These are phyloP conservation scores for Capsella rubella DNA, from an alignment of 441 rosid species.

Conservation along the genomic window DNA sequence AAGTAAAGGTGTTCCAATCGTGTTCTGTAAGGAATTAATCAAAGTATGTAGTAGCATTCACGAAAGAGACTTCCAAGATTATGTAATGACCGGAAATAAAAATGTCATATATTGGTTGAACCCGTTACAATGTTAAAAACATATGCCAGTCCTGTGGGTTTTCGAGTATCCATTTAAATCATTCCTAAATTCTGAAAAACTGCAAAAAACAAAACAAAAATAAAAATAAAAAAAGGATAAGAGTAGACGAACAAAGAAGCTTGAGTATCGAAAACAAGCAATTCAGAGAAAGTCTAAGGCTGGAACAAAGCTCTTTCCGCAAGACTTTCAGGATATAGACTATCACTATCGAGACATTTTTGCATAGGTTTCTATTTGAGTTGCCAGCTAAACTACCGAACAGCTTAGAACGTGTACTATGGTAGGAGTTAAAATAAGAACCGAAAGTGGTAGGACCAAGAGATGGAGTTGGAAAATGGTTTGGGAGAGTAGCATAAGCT, in stretches of 20 bases:
- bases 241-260: slow-evolving; percentile 18
- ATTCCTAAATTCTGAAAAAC: slow-evolving; percentile 30
- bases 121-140: slow-evolving; percentile 11
- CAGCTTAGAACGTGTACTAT: background rate
- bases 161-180: slow-evolving; percentile 21
- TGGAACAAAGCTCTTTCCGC: background rate
- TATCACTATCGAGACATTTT: background rate
- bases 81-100: slow-evolving; percentile 16
- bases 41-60: slow-evolving; percentile 1
- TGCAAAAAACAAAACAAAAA: slow-evolving; percentile 13
- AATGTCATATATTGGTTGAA: slow-evolving; percentile 9
- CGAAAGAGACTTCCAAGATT: slow-evolving; percentile 8
- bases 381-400: slow-evolving; percentile 2
- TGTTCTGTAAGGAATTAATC: slow-evolving; percentile 3
- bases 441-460: background rate
- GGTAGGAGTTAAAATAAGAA: background rate
- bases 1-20: background rate
- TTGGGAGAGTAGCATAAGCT: slow-evolving; percentile 8
- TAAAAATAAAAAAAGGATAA: background rate
- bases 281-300: background rate
- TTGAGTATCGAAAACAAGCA: background rate
- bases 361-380: background rate
- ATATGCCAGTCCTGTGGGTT: slow-evolving; percentile 22
- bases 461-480: background rate
- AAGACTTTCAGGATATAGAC: background rate